phyloP scores from a whole-genome alignment of 2,329 filamentous ascomycete genomes.

The Pezizomycotina sp. region DNA sequence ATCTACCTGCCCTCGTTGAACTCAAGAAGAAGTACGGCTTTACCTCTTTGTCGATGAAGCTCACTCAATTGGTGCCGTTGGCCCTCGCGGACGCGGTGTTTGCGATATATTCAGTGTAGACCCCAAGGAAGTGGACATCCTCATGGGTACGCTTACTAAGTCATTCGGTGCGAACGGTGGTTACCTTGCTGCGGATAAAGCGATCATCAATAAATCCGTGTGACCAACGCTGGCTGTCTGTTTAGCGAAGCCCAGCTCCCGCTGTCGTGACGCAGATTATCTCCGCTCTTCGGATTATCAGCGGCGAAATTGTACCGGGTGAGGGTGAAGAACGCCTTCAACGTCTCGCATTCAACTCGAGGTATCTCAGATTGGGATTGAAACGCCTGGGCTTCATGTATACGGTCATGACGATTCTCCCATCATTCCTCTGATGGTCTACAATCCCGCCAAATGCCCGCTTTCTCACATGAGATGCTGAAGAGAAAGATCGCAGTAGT shows the following conservation, averaged over 20 bases:
- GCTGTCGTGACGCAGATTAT: slow-evolving; percentile 83
- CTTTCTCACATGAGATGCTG: slow-evolving; percentile 97
- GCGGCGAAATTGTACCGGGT: slow-evolving; percentile 69
- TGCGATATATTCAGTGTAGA: slow-evolving; percentile 96
- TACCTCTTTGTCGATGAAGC: slow-evolving; percentile 90
- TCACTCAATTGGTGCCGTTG: slow-evolving; percentile 85
- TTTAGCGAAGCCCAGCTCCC: slow-evolving; percentile 79
- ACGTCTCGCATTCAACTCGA: slow-evolving; percentile 92
- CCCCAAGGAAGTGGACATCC: slow-evolving; percentile 71
- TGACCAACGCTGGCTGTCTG: slow-evolving; percentile 68
- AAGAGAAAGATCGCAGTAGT: slow-evolving; percentile 95
- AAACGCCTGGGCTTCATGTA: slow-evolving; percentile 95
- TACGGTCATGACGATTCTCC: slow-evolving; percentile 96
- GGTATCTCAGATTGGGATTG: slow-evolving; percentile 90
- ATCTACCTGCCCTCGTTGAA: slow-evolving; percentile 72
- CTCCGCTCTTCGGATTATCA: slow-evolving; percentile 72
- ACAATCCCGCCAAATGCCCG: slow-evolving; percentile 98
- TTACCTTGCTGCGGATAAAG: slow-evolving; percentile 78
- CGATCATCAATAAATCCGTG: slow-evolving; percentile 81
- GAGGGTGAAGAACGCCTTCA: slow-evolving; percentile 93
- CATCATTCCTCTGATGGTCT: slow-evolving; percentile 84
- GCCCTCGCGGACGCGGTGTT: slow-evolving; percentile 73
- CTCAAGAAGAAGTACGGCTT: slow-evolving; percentile 93
- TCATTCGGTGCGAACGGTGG: slow-evolving; percentile 97
- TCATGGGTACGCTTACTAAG: slow-evolving; percentile 97